These are phyloP conservation scores for Globisporangium spiculum DNA, from an alignment of 352 stramenopile species.

Conservation along the genomic window DNA sequence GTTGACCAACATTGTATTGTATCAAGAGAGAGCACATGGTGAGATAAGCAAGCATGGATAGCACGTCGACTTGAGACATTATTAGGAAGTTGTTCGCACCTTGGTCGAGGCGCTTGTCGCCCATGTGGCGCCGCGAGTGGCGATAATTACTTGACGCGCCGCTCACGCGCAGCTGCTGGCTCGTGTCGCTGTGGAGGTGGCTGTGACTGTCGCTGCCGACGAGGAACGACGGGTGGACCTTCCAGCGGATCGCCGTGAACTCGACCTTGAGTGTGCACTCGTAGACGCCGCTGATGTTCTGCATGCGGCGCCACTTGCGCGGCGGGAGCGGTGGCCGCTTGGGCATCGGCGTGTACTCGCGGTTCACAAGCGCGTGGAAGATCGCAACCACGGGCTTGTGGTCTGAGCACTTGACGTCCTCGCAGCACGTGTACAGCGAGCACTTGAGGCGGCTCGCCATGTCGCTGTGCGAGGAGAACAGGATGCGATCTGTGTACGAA, in stretches of 20 bases:
- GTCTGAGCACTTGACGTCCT: constrained; percentile 74
- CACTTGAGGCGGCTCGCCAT: constrained; percentile 62
- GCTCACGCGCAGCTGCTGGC: constrained; percentile 16
- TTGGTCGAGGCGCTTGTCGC: constrained; percentile 9
- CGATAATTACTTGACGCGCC: constrained; percentile 2
- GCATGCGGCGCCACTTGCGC: constrained; percentile 32
- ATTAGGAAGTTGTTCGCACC: not conserved
- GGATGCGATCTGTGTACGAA: constrained; percentile 89
- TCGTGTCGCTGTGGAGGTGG: not conserved
- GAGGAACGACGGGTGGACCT: constrained; percentile 26
- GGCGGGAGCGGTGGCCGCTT: constrained; percentile 38
- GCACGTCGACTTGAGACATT: not conserved
- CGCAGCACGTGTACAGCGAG: constrained; percentile 66
- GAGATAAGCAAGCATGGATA: no score
- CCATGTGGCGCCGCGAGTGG: not conserved
- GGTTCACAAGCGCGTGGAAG: constrained; percentile 69
- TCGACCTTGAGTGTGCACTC: constrained; percentile 58
- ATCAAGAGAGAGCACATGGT: not conserved
- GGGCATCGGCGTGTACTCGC: constrained; percentile 49
- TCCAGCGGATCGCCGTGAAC: constrained; percentile 53
- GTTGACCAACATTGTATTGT: not conserved
- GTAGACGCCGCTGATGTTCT: constrained; percentile 52
- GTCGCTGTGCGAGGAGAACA: constrained; percentile 77
- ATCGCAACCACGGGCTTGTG: constrained; percentile 80
- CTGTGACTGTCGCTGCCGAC: not conserved